These are phyloP conservation scores for Talaromyces rugulosus DNA, from an alignment of 2,329 filamentous ascomycete genomes.

Conservation along the genomic window DNA sequence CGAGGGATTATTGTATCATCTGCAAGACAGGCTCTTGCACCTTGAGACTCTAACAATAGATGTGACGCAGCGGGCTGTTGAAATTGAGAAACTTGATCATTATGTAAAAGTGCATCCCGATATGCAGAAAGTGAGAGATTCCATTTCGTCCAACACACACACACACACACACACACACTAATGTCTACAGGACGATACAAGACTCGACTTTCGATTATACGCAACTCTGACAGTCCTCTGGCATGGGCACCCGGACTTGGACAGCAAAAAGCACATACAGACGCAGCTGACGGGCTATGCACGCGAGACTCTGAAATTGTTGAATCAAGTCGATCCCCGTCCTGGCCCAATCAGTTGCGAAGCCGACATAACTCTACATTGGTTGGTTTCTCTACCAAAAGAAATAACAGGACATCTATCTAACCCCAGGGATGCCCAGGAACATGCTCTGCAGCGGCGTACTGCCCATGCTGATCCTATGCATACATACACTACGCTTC, in stretches of 20 bases:
- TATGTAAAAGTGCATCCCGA: neutral
- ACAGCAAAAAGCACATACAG: neutral
- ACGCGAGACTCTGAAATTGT: neutral
- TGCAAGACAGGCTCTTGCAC: neutral
- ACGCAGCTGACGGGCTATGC: neutral
- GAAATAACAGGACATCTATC: neutral
- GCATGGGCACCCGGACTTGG: neutral
- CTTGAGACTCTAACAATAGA: neutral
- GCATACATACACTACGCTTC: neutral
- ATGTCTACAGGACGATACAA: neutral
- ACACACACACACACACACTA: neutral
- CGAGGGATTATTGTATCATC: neutral
- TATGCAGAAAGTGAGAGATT: neutral
- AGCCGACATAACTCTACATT: neutral
- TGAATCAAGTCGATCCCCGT: neutral
- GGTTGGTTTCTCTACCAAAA: neutral
- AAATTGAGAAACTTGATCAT: neutral
- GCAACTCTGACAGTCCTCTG: neutral
- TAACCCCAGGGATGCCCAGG: neutral
- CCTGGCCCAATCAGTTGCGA: neutral
- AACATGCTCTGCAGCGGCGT: constrained; percentile 3
- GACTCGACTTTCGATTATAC: neutral
- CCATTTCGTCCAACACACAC: neutral
- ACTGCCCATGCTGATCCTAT: constrained; percentile 9
- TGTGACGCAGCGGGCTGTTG: neutral